A percentile compares a stretch with the other conserved stretches of the same genome.
phyloP scores from a whole-genome alignment of 108 stramenopile genomes.

The Phaeodactylum tricornutum region DNA sequence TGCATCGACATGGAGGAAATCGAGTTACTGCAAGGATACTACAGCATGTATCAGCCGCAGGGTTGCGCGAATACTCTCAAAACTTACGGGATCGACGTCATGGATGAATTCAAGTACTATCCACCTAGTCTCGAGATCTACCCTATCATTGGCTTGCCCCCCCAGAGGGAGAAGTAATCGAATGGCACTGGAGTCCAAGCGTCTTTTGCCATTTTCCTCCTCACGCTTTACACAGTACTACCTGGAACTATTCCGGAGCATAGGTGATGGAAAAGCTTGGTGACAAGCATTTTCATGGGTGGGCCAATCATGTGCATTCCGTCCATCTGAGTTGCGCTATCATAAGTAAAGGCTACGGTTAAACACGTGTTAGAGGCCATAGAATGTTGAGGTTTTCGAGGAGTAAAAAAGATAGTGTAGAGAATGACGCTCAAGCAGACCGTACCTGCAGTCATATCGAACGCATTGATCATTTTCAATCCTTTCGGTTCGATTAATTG shows the following conservation, averaged over 20 bases:
- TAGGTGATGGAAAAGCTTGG: slow-evolving; percentile 35
- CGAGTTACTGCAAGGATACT: slow-evolving; percentile 19
- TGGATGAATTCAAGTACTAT: slow-evolving; percentile 22
- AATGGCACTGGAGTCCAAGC: no score
- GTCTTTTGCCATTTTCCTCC: no score
- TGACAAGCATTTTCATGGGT: slow-evolving; percentile 24
- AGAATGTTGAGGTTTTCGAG: no score
- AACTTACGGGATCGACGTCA: slow-evolving; percentile 31
- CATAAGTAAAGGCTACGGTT: slow-evolving; percentile 29
- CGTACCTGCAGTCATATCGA: slow-evolving; percentile 26
- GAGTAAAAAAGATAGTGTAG: no score
- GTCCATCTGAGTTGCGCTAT: slow-evolving; percentile 20
- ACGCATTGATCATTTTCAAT: slow-evolving; percentile 31
- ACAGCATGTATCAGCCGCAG: slow-evolving; percentile 21
- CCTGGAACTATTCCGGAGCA: no score
- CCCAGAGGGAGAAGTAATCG: no score
- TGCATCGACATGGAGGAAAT: slow-evolving; percentile 23
- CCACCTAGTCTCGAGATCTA: slow-evolving; percentile 30
- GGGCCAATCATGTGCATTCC: slow-evolving; percentile 29
- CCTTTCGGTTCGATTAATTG: slow-evolving; percentile 20
- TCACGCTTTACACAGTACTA: no score
- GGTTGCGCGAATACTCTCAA: slow-evolving; percentile 29
- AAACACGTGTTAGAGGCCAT: background rate
- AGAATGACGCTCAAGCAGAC: no score
- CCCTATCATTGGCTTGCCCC: slow-evolving; percentile 23